A percentile compares a stretch with the other conserved stretches of the same genome.
phyloP scores from a whole-genome alignment of 208 protist species.

The Plasmodiophora brassicae region DNA sequence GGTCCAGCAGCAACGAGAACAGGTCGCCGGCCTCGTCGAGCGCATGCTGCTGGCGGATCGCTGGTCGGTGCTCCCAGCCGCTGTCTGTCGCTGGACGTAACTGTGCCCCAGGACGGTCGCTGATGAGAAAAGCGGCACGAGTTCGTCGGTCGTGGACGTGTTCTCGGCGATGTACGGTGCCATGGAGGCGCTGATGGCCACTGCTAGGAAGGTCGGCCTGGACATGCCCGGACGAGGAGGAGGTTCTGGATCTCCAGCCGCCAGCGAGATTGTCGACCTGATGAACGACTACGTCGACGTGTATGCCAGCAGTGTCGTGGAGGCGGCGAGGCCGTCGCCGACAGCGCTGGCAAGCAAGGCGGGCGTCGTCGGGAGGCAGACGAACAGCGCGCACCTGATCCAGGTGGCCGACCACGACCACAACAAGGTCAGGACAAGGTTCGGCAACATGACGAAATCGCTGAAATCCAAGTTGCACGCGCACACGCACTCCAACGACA shows the following conservation, averaged over 20 bases:
- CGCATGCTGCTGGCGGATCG: neutral
- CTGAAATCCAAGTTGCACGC: neutral
- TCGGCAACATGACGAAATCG: neutral
- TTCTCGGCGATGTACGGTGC: neutral
- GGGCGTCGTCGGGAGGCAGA: no score
- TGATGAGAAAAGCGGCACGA: neutral
- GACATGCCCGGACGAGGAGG: neutral
- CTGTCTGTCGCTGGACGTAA: neutral
- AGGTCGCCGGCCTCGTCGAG: neutral
- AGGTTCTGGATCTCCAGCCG: neutral
- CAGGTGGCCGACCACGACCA: neutral
- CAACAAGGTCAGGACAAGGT: constrained; percentile 17
- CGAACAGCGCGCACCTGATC: neutral
- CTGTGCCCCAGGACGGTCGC: neutral
- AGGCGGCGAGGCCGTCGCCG: neutral
- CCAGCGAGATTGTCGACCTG: neutral
- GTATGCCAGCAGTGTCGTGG: neutral
- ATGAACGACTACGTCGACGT: neutral
- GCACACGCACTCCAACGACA: neutral
- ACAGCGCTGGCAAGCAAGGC: neutral
- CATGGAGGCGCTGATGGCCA: neutral
- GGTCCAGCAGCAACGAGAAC: neutral
- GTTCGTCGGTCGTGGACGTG: constrained; percentile 18
- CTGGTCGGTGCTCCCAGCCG: neutral
- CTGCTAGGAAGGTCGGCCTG: neutral